These are phyloP conservation scores for Colletotrichum tabaci DNA, from an alignment of 2,329 filamentous ascomycete genomes.

Conservation along the genomic window DNA sequence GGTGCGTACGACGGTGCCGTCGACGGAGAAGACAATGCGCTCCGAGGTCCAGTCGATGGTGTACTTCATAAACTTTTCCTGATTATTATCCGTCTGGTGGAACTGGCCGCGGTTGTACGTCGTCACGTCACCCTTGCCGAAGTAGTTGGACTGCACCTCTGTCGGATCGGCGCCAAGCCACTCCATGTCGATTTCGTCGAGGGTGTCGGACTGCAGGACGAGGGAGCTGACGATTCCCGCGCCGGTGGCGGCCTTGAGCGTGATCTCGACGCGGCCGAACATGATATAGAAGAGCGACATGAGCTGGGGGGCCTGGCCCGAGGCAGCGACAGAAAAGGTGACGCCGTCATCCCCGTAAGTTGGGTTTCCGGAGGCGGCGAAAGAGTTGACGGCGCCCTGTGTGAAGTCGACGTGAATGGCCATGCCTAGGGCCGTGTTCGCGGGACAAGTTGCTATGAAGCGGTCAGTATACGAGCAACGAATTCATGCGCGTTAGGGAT, in stretches of 20 bases:
- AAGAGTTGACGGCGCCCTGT: conserved; percentile 82
- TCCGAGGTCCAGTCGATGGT: conserved; percentile 91
- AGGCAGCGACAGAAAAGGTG: conserved; percentile 82
- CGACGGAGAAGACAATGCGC: conserved; percentile 90
- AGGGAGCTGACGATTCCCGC: conserved; percentile 94
- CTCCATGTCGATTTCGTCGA: conserved; percentile 98
- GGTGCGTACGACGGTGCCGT: conserved; percentile 82
- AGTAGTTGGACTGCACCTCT: conserved; percentile 97
- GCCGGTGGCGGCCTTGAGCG: conserved; percentile 88
- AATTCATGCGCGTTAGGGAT: not conserved
- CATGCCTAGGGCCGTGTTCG: conserved; percentile 86
- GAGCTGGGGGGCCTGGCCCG: conserved; percentile 89
- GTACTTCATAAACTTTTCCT: conserved; percentile 86
- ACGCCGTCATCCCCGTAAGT: conserved; percentile 84
- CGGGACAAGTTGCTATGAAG: conserved; percentile 72
- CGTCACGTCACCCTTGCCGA: conserved; percentile 89
- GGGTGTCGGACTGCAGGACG: conserved; percentile 89
- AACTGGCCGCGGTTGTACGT: conserved; percentile 91
- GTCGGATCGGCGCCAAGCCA: conserved; percentile 86
- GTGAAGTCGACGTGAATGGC: conserved; percentile 89
- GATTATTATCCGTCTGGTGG: conserved; percentile 78
- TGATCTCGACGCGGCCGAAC: conserved; percentile 93
- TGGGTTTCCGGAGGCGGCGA: conserved; percentile 78
- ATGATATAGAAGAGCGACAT: conserved; percentile 98
- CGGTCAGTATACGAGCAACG: not conserved